Evolutionary conservation across 176 grass and related monocot species (phyloP).

Genomic region (Coix lacrymajobi): DNA sequence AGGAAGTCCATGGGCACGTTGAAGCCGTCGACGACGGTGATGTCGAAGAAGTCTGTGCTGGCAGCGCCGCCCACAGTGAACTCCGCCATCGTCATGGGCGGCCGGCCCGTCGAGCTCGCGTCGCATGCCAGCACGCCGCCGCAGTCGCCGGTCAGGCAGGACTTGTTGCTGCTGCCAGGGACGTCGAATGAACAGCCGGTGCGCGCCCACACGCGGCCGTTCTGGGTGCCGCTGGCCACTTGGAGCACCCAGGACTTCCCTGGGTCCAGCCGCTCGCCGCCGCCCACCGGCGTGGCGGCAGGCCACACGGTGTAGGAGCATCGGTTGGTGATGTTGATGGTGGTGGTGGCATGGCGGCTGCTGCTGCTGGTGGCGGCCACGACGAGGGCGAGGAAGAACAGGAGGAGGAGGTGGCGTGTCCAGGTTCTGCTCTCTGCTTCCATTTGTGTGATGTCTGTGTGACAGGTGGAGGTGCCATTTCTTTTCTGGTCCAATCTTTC

Average conservation of each 20-base stretch:
- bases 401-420: neutral
- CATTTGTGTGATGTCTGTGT: neutral
- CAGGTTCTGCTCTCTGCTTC: neutral
- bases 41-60: slow-evolving; percentile 18
- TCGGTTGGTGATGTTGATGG: slow-evolving; percentile 22
- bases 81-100: slow-evolving; percentile 12
- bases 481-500: neutral
- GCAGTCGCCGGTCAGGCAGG: neutral
- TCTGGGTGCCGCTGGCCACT: fast-evolving
- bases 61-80: neutral
- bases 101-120: neutral
- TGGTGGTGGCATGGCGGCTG: neutral
- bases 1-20: slow-evolving; percentile 50
- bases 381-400: neutral
- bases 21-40: slow-evolving; percentile 37
- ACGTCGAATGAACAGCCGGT: neutral
- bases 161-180: neutral
- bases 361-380: neutral
- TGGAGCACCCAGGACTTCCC: neutral
- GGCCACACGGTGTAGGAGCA: slow-evolving; percentile 47
- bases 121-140: neutral
- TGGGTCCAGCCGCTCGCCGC: neutral
- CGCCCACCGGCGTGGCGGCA: neutral
- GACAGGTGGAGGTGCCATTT: neutral
- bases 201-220: slow-evolving; percentile 1